Evolutionary conservation across 371 early-diverging fungal species (phyloP).

Genomic region (Mortierella sp.): DNA sequence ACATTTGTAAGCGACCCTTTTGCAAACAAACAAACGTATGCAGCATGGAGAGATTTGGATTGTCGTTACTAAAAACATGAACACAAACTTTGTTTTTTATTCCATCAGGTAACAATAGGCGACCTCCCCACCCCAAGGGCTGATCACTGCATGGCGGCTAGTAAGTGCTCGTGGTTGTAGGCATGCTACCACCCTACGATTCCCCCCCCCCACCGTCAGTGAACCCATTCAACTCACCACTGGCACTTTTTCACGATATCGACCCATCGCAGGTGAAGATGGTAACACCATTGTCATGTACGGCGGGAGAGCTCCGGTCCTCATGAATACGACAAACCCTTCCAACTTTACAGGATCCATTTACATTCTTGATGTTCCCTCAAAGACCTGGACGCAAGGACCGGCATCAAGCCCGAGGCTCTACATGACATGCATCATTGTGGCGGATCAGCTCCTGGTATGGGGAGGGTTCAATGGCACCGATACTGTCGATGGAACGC

Average conservation of each 20-base stretch:
- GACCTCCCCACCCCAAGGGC: constrained; percentile 2
- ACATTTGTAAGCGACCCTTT: constrained; percentile 1
- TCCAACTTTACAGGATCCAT: constrained; percentile 4
- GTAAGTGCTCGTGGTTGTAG: constrained; percentile 1
- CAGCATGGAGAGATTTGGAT: too few relatives aligned
- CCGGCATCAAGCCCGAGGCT: neutral
- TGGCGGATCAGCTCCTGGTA: constrained; percentile 22
- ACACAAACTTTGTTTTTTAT: neutral
- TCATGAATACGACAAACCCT: neutral
- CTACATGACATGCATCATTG: constrained; percentile 30
- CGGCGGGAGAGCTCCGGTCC: constrained; percentile 16
- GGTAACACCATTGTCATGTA: constrained; percentile 22
- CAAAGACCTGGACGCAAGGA: constrained; percentile 13
- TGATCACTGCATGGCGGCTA: constrained; percentile 8
- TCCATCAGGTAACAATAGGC: neutral
- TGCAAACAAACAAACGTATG: too few relatives aligned
- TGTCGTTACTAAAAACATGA: too few relatives aligned
- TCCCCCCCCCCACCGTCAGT: too few relatives aligned
- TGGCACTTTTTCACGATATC: too few relatives aligned
- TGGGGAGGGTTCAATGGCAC: constrained; percentile 29
- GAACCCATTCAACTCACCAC: too few relatives aligned
- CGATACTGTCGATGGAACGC: neutral
- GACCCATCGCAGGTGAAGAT: too few relatives aligned
- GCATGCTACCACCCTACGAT: too few relatives aligned
- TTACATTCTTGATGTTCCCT: constrained; percentile 11